These are phyloP conservation scores for Tricholoma furcatifolium DNA, from an alignment of 768 basidiomycete species.

Conservation along the genomic window DNA sequence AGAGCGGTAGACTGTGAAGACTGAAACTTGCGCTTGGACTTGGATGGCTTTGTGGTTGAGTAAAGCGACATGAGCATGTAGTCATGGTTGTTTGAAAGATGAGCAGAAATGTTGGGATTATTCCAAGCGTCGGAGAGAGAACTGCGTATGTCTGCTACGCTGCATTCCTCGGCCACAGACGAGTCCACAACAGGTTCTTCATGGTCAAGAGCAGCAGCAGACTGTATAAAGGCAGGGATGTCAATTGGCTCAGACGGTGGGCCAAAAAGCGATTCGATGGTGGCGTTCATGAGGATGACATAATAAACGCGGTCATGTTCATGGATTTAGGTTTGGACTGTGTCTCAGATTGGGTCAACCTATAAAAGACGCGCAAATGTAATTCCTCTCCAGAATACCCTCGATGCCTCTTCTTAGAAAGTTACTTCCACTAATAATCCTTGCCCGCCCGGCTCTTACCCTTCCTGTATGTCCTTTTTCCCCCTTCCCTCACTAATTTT, in stretches of 20 bases:
- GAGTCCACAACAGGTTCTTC: conserved; percentile 11
- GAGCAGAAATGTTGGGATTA: conserved; percentile 54
- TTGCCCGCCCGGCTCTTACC: conserved; percentile 5
- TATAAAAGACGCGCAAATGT: conserved; percentile 6
- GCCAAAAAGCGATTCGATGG: conserved; percentile 55
- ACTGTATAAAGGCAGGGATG: conserved; percentile 42
- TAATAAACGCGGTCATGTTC: conserved; percentile 1
- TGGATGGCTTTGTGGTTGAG: conserved; percentile 28
- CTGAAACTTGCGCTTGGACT: conserved; percentile 28
- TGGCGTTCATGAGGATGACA: conserved; percentile 19
- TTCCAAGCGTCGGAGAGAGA: conserved; percentile 47
- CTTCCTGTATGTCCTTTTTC: conserved; percentile 4
- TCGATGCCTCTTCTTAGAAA: conserved; percentile 7
- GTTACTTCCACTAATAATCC: conserved; percentile 11
- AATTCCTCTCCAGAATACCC: background rate
- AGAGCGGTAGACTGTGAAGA: conserved; percentile 39
- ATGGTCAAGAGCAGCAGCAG: conserved; percentile 21
- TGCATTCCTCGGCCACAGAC: conserved; percentile 31
- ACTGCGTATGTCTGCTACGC: conserved; percentile 51
- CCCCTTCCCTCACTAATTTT: background rate
- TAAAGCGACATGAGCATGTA: conserved; percentile 35
- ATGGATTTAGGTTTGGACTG: background rate
- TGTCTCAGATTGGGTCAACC: conserved; percentile 8
- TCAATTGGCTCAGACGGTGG: conserved; percentile 59
- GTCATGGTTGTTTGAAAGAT: conserved; percentile 56